phyloP scores from a whole-genome alignment of 768 basidiomycete genomes.

The Rhizopogon salebrosus region DNA sequence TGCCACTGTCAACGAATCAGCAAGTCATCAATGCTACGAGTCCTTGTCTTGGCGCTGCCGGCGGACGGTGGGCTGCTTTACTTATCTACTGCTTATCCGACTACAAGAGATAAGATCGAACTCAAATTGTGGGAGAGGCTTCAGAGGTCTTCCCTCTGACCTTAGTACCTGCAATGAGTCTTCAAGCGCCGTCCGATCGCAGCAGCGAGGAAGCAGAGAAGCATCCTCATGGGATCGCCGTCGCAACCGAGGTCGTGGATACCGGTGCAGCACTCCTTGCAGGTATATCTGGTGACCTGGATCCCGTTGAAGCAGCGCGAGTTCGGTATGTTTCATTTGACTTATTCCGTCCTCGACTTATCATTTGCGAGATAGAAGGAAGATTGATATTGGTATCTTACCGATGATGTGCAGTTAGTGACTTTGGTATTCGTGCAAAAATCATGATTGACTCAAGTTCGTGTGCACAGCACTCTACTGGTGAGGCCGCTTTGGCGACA shows the following conservation, averaged over 20 bases:
- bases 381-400: slow-evolving; percentile 64
- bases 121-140: too few relatives aligned
- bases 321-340: slow-evolving; percentile 37
- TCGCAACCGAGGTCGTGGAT: slow-evolving; percentile 49
- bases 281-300: slow-evolving; percentile 37
- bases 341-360: not conserved
- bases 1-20: too few relatives aligned
- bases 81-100: too few relatives aligned
- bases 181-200: not conserved
- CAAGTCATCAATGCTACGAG: too few relatives aligned
- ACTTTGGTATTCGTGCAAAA: not conserved
- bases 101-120: too few relatives aligned
- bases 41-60: too few relatives aligned
- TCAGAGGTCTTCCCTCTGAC: too few relatives aligned
- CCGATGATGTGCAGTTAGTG: slow-evolving; percentile 69
- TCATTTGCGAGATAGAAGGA: slow-evolving; percentile 30
- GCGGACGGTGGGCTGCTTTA: too few relatives aligned
- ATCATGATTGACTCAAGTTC: not conserved
- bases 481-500: slow-evolving; percentile 22
- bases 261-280: slow-evolving; percentile 56
- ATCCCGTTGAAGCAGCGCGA: slow-evolving; percentile 46
- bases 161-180: too few relatives aligned
- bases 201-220: not conserved
- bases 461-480: slow-evolving; percentile 45
- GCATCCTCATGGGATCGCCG: slow-evolving; percentile 16